Evolutionary conservation across 768 basidiomycete species (phyloP).

Genomic region (Leccinum rimulosum): DNA sequence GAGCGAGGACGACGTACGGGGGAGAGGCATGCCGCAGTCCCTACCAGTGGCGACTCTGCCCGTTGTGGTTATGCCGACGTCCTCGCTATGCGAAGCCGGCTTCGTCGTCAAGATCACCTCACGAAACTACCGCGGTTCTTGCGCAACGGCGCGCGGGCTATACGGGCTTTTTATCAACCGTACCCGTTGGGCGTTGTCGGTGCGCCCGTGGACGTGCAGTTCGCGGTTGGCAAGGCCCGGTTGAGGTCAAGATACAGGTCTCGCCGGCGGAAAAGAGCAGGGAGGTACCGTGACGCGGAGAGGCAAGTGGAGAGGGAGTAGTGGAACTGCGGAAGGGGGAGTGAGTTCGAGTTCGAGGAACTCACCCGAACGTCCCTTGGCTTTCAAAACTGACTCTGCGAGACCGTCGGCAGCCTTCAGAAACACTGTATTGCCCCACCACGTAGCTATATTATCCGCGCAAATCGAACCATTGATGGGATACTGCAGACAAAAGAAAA

Average conservation of each 20-base stretch:
- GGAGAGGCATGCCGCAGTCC: not conserved
- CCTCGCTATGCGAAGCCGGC: slow-evolving; percentile 2
- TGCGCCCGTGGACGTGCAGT: slow-evolving; percentile 57
- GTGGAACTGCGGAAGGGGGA: no score
- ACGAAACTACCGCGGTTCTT: slow-evolving; percentile 54
- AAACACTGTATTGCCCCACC: no score
- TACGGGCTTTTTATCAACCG: slow-evolving; percentile 81
- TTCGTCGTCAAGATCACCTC: not conserved
- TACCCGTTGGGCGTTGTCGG: slow-evolving; percentile 82
- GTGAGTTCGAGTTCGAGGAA: not conserved
- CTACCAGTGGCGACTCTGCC: slow-evolving; percentile 16
- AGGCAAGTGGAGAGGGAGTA: no score
- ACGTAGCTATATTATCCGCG: no score
- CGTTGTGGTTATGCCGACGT: slow-evolving; percentile 5
- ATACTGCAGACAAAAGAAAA: no score
- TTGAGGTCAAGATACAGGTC: slow-evolving; percentile 73
- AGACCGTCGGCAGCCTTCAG: no score
- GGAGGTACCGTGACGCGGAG: not conserved
- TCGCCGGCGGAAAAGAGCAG: slow-evolving; percentile 44
- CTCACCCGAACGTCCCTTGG: no score
- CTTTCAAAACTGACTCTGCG: no score
- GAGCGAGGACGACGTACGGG: slow-evolving; percentile 66
- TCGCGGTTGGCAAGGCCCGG: slow-evolving; percentile 67
- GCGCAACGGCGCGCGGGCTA: slow-evolving; percentile 82
- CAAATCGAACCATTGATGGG: no score